Evolutionary conservation across 345 rosid genomes (phyloP).

Genomic region (Mercurialis annua): DNA sequence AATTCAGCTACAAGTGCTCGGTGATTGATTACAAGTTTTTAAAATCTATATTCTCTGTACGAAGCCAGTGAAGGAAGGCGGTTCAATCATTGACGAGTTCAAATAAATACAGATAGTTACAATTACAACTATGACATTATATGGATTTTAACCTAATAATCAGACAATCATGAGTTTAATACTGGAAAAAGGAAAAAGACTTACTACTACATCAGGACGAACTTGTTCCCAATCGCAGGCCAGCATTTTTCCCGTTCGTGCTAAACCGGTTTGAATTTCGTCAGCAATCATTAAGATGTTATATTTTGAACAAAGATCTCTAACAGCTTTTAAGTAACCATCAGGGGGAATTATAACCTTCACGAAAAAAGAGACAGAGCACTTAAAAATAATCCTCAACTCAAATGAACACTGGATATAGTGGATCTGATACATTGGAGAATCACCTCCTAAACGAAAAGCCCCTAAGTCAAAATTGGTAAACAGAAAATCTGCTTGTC

Average conservation of each 20-base stretch:
- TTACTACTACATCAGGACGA: conserved; percentile 88
- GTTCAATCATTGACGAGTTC: too few relatives aligned
- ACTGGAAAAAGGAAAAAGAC: conserved; percentile 18
- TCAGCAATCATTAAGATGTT: conserved; percentile 92
- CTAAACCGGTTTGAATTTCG: conserved; percentile 95
- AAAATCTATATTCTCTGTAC: too few relatives aligned
- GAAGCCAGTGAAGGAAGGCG: too few relatives aligned
- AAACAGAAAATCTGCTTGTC: not conserved
- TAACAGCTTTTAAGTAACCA: conserved; percentile 73
- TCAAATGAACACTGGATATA: not conserved
- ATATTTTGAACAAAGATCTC: conserved; percentile 79
- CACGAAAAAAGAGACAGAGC: not conserved
- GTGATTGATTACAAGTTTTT: too few relatives aligned
- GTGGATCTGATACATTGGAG: not conserved
- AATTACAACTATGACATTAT: too few relatives aligned
- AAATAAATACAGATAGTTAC: too few relatives aligned
- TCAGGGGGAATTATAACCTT: conserved; percentile 83
- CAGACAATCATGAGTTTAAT: not conserved
- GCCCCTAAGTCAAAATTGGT: not conserved
- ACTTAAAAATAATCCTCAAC: not conserved
- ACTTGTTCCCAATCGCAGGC: conserved; percentile 96
- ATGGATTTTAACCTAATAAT: too few relatives aligned
- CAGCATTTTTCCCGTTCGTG: conserved; percentile 78
- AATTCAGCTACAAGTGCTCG: not conserved
- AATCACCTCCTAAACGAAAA: not conserved